Evolutionary conservation across 1,284 basidiomycete species (phyloP), one percentile per base, ranked within the genome.

Genomic region (Boletellus dicymbophilus): DNA sequence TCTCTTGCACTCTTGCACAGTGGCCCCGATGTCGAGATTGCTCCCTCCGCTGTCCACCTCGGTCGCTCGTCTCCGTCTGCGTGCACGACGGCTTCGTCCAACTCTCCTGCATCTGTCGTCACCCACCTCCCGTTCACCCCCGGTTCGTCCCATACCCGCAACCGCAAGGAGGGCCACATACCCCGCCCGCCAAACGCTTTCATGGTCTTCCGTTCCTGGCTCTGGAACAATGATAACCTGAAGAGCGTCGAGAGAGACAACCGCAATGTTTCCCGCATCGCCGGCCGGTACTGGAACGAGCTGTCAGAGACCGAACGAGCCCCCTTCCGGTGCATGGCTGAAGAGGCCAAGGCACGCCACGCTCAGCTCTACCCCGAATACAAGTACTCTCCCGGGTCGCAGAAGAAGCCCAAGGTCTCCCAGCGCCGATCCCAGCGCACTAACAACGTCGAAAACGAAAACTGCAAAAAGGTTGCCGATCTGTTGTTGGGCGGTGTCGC

Each of bases 181-280:
- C 84, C 85, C 46, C 82, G 90, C 16, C 92, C 91, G 4, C 80
- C 87, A 40, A 95, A 95, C 61, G 83, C 89, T 6, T 95, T 93
- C 74, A 89, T 95, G 67, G 71, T 92, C 54, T 95, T 84, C 66
- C 84, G 91, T 36, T 87, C 86, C 38, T 78, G 85, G 60, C 79
- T 84, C 49, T 88, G 85, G 66, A 72, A 73, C 49, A 67, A 65
- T 58, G 69, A 78, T 44, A 75, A 77, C 65, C 63, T 72, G 30
- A 69, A 69, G 48, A 60, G 56, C 43, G 63, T 71, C 54, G 74
- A 75, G 62, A 67, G 66, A 38, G 72, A 80, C 55, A 80, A 83
- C 52, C 75, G 78, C 31, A 63, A 77, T 50, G 75, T 84, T 51
- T 82, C 80, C 55, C 68, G 72, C 41, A 72, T 79, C 27, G 80